phyloP scores from a whole-genome alignment of 352 stramenopile species.

The Pythium monospermum region DNA sequence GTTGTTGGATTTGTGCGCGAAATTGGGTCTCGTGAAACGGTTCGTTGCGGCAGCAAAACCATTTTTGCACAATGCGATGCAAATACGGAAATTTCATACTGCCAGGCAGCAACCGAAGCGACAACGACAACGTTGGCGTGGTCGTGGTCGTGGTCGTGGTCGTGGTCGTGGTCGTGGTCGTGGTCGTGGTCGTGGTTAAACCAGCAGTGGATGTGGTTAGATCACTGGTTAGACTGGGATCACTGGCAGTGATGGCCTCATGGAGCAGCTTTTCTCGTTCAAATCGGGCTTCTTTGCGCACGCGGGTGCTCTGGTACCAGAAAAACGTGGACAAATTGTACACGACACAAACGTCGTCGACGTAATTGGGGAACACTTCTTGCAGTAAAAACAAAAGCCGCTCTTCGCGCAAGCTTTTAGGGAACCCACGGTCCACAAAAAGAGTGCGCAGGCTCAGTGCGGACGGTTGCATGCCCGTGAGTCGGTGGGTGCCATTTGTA shows the following conservation, averaged over 20 bases:
- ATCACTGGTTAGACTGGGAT: no score
- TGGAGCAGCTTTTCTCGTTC: conserved; percentile 58
- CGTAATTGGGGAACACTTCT: conserved; percentile 76
- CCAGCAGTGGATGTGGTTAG: no score
- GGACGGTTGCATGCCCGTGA: conserved; percentile 82
- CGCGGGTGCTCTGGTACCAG: conserved; percentile 42
- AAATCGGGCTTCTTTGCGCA: conserved; percentile 43
- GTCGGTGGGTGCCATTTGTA: not conserved
- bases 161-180: no score
- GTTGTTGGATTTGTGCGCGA: conserved; percentile 44
- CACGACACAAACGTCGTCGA: conserved; percentile 77
- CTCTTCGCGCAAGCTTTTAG: conserved; percentile 70
- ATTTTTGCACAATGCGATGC: conserved; percentile 34
- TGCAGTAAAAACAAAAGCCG: conserved; percentile 73
- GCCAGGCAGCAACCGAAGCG: conserved; percentile 58
- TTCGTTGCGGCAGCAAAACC: conserved; percentile 45
- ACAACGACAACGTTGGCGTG: conserved; percentile 38
- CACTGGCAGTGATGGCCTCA: no score
- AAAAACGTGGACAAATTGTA: conserved; percentile 80
- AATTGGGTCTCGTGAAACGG: conserved; percentile 42
- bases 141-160: not conserved
- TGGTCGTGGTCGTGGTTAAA: no score
- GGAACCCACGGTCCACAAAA: conserved; percentile 73
- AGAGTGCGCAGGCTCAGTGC: conserved; percentile 65
- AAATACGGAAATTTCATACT: conserved; percentile 69